These are phyloP conservation scores for Tuber calosporum DNA, from an alignment of 495 filamentous ascomycete species.

Conservation along the genomic window DNA sequence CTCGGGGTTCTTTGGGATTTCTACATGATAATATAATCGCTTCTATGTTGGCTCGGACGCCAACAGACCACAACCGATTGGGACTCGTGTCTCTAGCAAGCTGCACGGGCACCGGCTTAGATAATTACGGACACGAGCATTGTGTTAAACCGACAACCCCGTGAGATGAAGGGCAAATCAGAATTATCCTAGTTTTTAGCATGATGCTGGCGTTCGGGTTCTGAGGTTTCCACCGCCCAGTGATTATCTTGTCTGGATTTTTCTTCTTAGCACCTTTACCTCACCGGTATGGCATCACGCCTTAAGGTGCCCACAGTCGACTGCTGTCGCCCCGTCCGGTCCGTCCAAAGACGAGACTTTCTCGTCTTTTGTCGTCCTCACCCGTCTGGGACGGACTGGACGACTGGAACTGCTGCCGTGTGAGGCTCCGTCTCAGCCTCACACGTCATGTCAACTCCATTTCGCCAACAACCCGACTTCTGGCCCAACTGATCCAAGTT, in stretches of 20 bases:
- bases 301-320: too few species aligned
- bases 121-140: background rate
- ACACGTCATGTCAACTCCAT: conserved; percentile 29
- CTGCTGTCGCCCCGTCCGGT: too few species aligned
- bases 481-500: background rate
- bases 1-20: background rate
- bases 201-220: background rate
- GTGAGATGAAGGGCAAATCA: background rate
- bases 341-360: too few species aligned
- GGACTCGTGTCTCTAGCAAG: background rate
- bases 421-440: conserved; percentile 30
- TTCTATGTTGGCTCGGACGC: background rate
- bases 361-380: too few species aligned
- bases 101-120: background rate
- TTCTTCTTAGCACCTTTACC: background rate
- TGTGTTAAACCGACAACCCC: background rate
- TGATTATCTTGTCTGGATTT: background rate
- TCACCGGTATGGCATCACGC: background rate
- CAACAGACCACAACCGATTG: background rate
- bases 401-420: too few species aligned
- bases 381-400: too few species aligned
- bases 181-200: background rate
- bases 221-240: background rate
- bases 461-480: background rate
- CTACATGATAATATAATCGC: background rate